Conservation (phyloP, 2,329 filamentous ascomycete genomes). For the Diaporthe nobilis region DNA sequence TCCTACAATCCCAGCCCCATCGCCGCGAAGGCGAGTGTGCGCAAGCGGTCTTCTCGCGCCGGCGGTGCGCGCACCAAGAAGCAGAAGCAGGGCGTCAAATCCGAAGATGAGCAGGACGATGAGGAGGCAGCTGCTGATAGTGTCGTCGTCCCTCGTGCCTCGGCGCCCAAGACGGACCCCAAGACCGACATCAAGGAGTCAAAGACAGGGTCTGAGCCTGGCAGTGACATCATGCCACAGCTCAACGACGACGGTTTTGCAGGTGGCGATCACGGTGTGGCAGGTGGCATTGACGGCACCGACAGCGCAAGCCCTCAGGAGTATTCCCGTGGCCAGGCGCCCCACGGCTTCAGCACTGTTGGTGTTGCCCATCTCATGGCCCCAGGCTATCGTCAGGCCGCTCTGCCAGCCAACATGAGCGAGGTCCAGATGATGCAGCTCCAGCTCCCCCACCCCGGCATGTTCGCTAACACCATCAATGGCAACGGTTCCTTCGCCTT, state of each 20-base stretch:
- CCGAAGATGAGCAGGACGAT: not conserved
- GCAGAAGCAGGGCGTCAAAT: not conserved
- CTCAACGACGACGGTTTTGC: not conserved
- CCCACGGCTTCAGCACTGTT: not conserved
- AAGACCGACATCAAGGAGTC: not conserved
- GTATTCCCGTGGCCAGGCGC: not conserved
- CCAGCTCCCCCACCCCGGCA: not conserved
- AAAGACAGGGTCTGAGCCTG: not conserved
- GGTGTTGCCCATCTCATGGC: not conserved
- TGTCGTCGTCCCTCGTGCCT: not conserved
- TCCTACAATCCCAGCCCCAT: not conserved
- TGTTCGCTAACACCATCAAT: too few relatives aligned
- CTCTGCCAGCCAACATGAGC: not conserved
- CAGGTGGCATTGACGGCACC: not conserved
- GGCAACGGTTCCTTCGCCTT: too few relatives aligned
- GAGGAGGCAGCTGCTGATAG: not conserved
- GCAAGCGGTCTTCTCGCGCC: conserved; percentile 18
- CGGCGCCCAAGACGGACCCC: not conserved
- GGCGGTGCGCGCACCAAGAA: not conserved
- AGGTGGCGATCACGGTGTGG: not conserved
- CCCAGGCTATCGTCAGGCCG: not conserved
- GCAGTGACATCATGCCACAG: not conserved
- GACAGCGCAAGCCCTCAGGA: not conserved
- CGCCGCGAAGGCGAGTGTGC: not conserved
- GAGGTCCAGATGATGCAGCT: not conserved